Percentiles rank a stretch among this genome's conserved stretches.
Evolutionary conservation across 2,329 filamentous ascomycete species (phyloP).

Genomic region (Metarhizium brunneum): DNA sequence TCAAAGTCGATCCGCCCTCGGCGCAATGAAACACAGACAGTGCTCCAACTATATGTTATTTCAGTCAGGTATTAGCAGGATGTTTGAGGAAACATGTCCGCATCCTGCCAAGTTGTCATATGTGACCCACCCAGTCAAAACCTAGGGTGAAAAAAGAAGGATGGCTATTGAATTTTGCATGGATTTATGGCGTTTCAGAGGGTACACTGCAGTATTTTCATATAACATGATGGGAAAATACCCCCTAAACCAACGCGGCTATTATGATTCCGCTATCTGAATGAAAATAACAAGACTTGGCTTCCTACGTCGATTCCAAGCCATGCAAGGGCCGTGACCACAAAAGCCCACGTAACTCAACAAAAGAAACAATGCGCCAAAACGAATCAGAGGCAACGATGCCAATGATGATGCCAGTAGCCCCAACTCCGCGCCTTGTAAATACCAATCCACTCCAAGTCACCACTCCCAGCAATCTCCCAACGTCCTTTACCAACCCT

Average conservation of each 20-base stretch:
- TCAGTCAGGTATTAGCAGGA: background rate
- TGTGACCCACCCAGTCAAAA: background rate
- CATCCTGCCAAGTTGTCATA: background rate
- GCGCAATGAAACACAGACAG: constrained; percentile 11
- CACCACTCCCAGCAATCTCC: background rate
- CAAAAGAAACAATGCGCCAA: background rate
- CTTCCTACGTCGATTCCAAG: background rate
- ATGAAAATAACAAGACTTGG: background rate
- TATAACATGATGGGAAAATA: background rate
- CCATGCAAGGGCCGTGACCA: background rate
- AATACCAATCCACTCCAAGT: background rate
- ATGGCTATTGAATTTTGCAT: background rate
- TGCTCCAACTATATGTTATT: background rate
- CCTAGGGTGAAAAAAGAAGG: background rate
- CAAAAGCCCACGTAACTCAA: background rate
- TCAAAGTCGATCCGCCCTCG: constrained; percentile 15
- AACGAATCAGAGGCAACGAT: background rate
- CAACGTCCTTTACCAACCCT: background rate
- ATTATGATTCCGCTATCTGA: background rate
- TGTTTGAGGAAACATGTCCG: background rate
- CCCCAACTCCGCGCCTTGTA: constrained; percentile 7
- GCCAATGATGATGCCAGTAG: background rate
- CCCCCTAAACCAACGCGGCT: background rate
- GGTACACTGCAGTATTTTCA: background rate
- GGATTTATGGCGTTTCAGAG: constrained; percentile 6